Conservation (phyloP, 23 red algal species). For the Gracilaria domingensis region DNA sequence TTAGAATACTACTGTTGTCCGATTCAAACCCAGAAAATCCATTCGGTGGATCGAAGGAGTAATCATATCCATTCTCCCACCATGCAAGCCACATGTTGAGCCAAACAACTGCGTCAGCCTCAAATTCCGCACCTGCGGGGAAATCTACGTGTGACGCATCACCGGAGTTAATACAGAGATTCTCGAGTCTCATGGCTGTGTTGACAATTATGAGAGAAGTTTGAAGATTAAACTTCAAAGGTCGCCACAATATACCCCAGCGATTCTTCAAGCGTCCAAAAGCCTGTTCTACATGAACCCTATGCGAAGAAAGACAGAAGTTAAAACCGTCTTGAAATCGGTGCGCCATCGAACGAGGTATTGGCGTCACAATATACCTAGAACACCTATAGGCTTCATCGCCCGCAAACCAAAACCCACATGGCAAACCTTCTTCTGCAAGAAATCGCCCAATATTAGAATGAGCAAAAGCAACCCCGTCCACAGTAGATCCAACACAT, state of each 20-base stretch:
- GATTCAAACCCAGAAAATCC: neutral
- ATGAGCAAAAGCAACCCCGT: neutral
- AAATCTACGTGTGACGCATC: neutral
- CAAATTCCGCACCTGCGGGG: neutral
- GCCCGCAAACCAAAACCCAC: conserved; percentile 26
- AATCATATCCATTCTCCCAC: neutral
- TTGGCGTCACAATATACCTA: conserved; percentile 16
- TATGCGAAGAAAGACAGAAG: conserved; percentile 10
- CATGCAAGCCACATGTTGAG: neutral
- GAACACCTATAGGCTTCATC: conserved; percentile 29
- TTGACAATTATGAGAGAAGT: neutral
- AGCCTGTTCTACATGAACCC: conserved; percentile 7
- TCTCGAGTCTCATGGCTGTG: conserved; percentile 1
- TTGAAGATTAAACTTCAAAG: neutral
- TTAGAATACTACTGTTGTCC: neutral
- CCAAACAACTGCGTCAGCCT: neutral
- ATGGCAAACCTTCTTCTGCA: neutral
- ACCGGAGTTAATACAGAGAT: neutral
- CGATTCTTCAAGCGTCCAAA: conserved; percentile 9
- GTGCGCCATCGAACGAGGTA: conserved; percentile 13
- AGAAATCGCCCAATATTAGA: conserved; percentile 21
- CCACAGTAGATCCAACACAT: conserved; percentile 14
- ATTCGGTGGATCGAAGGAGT: neutral
- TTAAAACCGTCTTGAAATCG: conserved; percentile 8
- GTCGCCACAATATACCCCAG: conserved; percentile 16